Evolutionary conservation across 306 rosid genomes (phyloP).

Genomic region (Myrica gale): DNA sequence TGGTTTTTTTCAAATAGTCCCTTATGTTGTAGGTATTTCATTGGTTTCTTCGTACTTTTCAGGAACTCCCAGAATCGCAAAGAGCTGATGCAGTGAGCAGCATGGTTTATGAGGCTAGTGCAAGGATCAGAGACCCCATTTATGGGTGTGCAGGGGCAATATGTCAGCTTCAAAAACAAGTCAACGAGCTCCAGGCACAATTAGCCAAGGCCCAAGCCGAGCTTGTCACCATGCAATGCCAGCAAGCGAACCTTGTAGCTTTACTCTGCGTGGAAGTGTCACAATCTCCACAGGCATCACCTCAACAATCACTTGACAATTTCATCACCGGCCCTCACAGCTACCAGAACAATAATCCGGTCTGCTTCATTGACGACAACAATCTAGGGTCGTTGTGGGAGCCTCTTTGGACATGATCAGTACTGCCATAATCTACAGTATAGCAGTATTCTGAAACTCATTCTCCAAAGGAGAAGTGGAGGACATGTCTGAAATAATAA

Average conservation of each 20-base stretch:
- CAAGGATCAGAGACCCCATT: conserved; percentile 86
- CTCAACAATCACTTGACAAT: conserved; percentile 52
- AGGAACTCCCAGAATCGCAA: conserved; percentile 90
- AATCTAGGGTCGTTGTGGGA: conserved; percentile 55
- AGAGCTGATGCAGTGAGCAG: conserved; percentile 94
- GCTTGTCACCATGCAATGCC: conserved; percentile 68
- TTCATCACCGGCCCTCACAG: conserved; percentile 35
- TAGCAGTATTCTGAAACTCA: conserved; percentile 28
- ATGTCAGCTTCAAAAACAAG: conserved; percentile 80
- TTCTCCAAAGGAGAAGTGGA: conserved; percentile 61
- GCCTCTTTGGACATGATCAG: conserved; percentile 65
- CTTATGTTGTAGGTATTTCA: not conserved
- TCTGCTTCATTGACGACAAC: conserved; percentile 53
- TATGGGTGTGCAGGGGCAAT: conserved; percentile 89
- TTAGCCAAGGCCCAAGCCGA: conserved; percentile 88
- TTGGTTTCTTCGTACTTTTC: not conserved
- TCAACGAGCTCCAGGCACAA: conserved; percentile 84
- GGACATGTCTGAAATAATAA: conserved; percentile 27
- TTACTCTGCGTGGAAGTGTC: conserved; percentile 74
- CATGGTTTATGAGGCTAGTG: conserved; percentile 93
- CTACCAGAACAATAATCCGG: conserved; percentile 35
- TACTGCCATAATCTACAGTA: not conserved
- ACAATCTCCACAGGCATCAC: conserved; percentile 49
- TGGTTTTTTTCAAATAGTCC: not conserved
- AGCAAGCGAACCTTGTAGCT: conserved; percentile 78